These are phyloP conservation scores for Omphalotus guepiniiformis DNA, from an alignment of 768 basidiomycete species.

Conservation along the genomic window DNA sequence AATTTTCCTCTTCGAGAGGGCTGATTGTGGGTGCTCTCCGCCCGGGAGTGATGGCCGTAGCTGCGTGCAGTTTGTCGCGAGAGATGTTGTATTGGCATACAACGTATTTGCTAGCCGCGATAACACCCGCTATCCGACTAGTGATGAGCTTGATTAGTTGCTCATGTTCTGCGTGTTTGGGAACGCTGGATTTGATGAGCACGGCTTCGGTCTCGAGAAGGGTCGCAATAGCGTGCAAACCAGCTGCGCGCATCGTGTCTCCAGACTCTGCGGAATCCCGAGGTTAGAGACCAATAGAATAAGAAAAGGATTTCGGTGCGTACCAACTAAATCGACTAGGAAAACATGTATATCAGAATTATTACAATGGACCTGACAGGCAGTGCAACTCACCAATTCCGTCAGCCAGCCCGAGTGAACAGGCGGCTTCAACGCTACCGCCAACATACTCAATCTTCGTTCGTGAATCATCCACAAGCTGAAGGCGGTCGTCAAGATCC, in stretches of 20 bases:
- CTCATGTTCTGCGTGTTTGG: conserved; percentile 58
- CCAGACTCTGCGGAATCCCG: conserved; percentile 71
- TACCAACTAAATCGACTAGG: conserved; percentile 92
- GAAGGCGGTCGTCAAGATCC: conserved; percentile 50
- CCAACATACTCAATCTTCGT: conserved; percentile 95
- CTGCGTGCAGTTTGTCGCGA: conserved; percentile 57
- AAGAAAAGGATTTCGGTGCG: conserved; percentile 21
- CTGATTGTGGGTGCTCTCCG: conserved; percentile 85
- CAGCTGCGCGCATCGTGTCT: conserved; percentile 98
- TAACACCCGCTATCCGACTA: conserved; percentile 85
- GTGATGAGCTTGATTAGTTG: conserved; percentile 77
- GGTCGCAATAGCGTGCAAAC: conserved; percentile 89
- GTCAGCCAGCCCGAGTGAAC: conserved; percentile 92
- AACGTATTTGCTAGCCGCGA: conserved; percentile 84
- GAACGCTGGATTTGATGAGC: conserved; percentile 74
- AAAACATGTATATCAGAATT: conserved; percentile 9
- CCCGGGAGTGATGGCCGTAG: conserved; percentile 79
- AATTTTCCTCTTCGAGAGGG: conserved; percentile 74
- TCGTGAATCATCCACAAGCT: conserved; percentile 47
- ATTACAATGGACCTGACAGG: not conserved
- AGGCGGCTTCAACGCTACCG: conserved; percentile 97
- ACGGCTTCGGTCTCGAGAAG: conserved; percentile 86
- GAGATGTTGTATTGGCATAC: conserved; percentile 89
- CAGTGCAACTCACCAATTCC: conserved; percentile 78
- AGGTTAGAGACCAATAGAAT: conserved; percentile 2